These are phyloP conservation scores for Didymosphaeria variabile DNA, from an alignment of 2,329 filamentous ascomycete species.

Conservation along the genomic window DNA sequence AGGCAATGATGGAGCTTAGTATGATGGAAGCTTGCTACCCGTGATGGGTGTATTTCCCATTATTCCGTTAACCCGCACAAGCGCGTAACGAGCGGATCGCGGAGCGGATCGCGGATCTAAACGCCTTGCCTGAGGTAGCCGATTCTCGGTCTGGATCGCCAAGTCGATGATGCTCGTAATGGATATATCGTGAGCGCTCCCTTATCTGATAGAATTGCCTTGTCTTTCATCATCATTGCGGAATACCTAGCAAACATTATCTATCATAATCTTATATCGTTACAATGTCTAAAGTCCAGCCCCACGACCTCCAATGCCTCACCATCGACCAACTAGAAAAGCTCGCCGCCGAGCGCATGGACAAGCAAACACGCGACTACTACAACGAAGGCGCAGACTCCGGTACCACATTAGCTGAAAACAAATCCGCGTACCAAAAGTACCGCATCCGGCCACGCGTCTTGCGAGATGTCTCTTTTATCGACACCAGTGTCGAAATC, in stretches of 20 bases:
- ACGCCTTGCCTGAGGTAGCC: neutral
- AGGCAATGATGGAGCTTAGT: no score
- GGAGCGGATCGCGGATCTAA: neutral
- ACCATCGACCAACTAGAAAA: constrained; percentile 7
- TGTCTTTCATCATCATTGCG: neutral
- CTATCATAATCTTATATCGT: neutral
- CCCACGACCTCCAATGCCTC: constrained; percentile 3
- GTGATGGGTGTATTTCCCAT: neutral
- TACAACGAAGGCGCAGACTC: constrained; percentile 68
- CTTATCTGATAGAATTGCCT: neutral
- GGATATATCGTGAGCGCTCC: neutral
- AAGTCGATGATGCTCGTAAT: neutral
- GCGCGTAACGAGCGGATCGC: constrained; percentile 5
- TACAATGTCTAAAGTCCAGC: neutral
- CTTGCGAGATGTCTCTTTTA: constrained; percentile 38
- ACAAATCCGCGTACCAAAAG: constrained; percentile 40
- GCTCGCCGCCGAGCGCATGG: constrained; percentile 5
- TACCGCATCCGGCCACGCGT: constrained; percentile 42
- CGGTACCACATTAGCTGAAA: constrained; percentile 53
- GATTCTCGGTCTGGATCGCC: neutral
- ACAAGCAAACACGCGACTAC: constrained; percentile 14
- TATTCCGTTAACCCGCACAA: neutral
- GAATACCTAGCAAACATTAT: neutral
- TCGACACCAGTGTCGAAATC: constrained; percentile 21
- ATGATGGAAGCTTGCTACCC: neutral